Conservation (phyloP, 225 moss, liverwort and hornwort species). For the Neckera pumila region DNA sequence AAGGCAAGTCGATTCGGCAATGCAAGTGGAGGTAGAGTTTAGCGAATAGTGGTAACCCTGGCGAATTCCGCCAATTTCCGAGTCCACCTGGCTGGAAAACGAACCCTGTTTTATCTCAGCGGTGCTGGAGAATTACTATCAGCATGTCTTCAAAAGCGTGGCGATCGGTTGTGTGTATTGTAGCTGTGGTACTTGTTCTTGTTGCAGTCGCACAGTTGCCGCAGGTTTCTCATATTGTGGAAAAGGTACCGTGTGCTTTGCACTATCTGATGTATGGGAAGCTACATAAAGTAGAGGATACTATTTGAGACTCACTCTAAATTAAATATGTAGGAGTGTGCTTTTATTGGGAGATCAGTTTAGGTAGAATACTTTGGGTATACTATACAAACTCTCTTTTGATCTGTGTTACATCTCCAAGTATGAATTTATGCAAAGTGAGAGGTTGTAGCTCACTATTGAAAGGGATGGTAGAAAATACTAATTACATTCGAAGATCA, state of each 20-base stretch:
- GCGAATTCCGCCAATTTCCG: conserved; percentile 18
- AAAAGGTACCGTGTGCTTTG: conserved; percentile 9
- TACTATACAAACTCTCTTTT: neutral
- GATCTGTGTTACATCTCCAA: neutral
- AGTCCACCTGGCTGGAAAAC: conserved; percentile 10
- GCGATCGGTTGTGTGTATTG: conserved; percentile 2
- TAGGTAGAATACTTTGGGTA: neutral
- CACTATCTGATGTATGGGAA: neutral
- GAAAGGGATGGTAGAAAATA: neutral
- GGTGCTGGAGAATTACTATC: neutral
- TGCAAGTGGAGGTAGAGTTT: neutral
- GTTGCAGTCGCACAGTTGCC: conserved; percentile 10
- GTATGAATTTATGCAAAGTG: neutral
- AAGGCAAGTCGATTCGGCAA: neutral
- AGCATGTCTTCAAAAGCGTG: conserved; percentile 14
- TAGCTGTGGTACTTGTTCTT: conserved; percentile 1
- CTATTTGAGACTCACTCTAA: neutral
- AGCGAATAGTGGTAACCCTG: neutral
- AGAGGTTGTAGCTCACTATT: neutral
- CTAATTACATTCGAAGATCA: neutral
- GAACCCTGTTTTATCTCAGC: neutral
- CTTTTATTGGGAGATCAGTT: neutral
- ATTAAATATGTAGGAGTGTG: neutral
- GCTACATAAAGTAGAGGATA: neutral
- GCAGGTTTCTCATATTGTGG: conserved; percentile 16